A percentile compares a stretch with the other conserved stretches of the same genome.
Evolutionary conservation across 2,329 filamentous ascomycete genomes (phyloP).

Genomic region (Claviceps sp.): DNA sequence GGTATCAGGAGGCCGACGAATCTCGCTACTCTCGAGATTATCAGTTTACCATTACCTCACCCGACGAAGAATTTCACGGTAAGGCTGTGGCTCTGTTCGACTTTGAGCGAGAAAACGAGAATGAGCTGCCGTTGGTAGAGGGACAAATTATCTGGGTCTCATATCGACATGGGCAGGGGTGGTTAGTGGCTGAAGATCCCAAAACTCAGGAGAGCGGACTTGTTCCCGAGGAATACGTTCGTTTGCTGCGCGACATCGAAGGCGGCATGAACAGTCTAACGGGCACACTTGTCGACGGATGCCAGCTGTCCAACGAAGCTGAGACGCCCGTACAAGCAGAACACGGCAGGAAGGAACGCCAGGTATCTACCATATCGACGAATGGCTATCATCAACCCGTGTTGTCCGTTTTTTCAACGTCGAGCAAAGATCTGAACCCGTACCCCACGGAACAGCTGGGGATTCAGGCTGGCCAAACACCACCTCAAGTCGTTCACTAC

Average conservation of each 20-base stretch:
- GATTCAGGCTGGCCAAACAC: conserved; percentile 46
- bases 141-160: conserved; percentile 95
- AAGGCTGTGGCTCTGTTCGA: conserved; percentile 93
- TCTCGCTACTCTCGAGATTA: conserved; percentile 83
- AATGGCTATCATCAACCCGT: conserved; percentile 58
- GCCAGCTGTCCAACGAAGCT: conserved; percentile 39
- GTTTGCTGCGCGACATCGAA: conserved; percentile 83
- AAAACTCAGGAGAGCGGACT: conserved; percentile 88
- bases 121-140: conserved; percentile 82
- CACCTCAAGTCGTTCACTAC: conserved; percentile 54
- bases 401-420: conserved; percentile 57
- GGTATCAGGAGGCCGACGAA: conserved; percentile 48
- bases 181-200: conserved; percentile 92
- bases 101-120: conserved; percentile 90
- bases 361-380: conserved; percentile 30
- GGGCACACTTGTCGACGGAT: conserved; percentile 42
- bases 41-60: conserved; percentile 86
- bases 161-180: conserved; percentile 90
- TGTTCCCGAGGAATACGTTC: conserved; percentile 92
- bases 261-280: conserved; percentile 68
- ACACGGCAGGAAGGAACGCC: conserved; percentile 32
- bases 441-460: conserved; percentile 54
- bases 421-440: conserved; percentile 54
- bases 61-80: conserved; percentile 95
- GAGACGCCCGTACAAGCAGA: conserved; percentile 51